Evolutionary conservation across 352 stramenopile genomes (phyloP).

Genomic region (Phytopythium kandeliae): DNA sequence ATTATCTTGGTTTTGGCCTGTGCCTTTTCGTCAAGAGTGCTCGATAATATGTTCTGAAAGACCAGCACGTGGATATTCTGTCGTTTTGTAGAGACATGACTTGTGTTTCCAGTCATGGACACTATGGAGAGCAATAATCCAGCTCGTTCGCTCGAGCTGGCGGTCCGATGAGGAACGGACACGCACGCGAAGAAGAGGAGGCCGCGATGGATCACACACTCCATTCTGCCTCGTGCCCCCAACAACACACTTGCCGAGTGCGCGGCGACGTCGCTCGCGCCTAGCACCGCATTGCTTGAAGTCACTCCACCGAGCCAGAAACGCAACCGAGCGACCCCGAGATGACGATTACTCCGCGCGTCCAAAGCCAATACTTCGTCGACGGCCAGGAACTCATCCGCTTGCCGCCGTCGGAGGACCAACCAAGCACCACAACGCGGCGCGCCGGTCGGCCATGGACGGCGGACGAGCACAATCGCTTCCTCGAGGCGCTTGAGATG

Average conservation of each 20-base stretch:
- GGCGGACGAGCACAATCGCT: conserved; percentile 27
- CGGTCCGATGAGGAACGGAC: neutral
- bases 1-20: too few relatives aligned
- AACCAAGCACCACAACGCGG: conserved; percentile 21
- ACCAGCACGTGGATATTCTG: too few relatives aligned
- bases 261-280: neutral
- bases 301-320: neutral
- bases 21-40: too few relatives aligned
- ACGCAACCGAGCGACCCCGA: neutral
- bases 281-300: neutral
- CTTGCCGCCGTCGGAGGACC: conserved; percentile 24
- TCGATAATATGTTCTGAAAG: too few relatives aligned
- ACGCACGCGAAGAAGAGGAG: neutral
- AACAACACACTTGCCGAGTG: neutral
- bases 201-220: neutral
- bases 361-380: conserved; percentile 34
- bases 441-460: conserved; percentile 26
- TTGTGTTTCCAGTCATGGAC: too few relatives aligned
- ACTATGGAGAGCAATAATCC: neutral
- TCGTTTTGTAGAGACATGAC: conserved; percentile 1
- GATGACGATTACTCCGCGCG: conserved; percentile 29
- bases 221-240: neutral
- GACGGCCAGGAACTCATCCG: conserved; percentile 31
- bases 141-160: too few relatives aligned
- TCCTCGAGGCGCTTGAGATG: conserved; percentile 28